Evolutionary conservation across 495 filamentous ascomycete genomes (phyloP).

Genomic region (Lentithecium fluviatile): DNA sequence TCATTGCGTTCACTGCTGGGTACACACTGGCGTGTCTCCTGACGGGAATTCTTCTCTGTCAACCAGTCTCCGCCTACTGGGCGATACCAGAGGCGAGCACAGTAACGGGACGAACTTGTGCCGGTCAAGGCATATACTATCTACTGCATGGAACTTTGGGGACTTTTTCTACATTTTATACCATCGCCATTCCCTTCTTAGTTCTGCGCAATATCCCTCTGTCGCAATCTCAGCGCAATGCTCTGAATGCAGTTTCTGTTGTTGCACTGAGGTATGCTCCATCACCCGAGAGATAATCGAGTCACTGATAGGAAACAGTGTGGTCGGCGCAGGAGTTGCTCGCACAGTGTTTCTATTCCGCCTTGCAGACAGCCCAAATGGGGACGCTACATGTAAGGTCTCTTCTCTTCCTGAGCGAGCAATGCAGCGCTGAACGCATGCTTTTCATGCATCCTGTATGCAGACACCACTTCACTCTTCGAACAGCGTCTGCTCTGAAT

Average conservation of each 20-base stretch:
- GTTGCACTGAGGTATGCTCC: constrained; percentile 21
- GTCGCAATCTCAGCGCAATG: constrained; percentile 29
- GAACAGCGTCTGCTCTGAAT: too few relatives aligned
- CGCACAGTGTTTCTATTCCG: constrained; percentile 32
- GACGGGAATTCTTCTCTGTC: constrained; percentile 29
- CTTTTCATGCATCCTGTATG: too few relatives aligned
- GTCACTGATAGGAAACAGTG: constrained; percentile 17
- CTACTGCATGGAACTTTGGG: constrained; percentile 31
- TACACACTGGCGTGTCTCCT: constrained; percentile 25
- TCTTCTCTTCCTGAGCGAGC: too few relatives aligned
- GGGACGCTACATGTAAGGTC: constrained; percentile 34
- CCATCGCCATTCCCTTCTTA: constrained; percentile 33
- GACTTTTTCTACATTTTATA: constrained; percentile 32
- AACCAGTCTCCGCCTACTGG: constrained; percentile 37
- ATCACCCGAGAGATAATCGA: not conserved
- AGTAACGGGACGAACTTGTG: constrained; percentile 22
- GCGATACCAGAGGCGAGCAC: constrained; percentile 25
- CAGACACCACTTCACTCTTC: too few relatives aligned
- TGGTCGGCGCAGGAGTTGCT: constrained; percentile 28
- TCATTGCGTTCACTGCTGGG: constrained; percentile 29
- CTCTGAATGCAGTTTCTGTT: constrained; percentile 28
- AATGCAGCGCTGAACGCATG: too few relatives aligned
- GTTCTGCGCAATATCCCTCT: constrained; percentile 36
- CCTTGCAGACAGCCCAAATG: constrained; percentile 26
- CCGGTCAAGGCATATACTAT: constrained; percentile 31